Evolutionary conservation across 257 asterid genomes (phyloP).

Genomic region (Primulina huaijiensis): DNA sequence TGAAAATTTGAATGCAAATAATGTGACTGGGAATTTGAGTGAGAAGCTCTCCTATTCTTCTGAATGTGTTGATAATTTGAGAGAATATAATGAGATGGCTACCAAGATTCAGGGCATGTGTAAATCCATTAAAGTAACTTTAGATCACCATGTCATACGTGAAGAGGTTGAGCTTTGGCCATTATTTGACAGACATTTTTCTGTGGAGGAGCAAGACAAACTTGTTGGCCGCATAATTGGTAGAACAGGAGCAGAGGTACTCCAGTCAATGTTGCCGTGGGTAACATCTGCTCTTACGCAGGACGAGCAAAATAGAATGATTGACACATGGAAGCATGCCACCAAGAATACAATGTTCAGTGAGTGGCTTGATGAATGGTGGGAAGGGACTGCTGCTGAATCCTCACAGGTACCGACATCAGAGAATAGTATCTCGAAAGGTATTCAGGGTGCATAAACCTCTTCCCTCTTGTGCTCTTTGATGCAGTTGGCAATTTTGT

Average conservation of each 20-base stretch:
- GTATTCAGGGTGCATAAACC: constrained; percentile 31
- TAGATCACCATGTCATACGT: constrained; percentile 90
- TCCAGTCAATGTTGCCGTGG: constrained; percentile 98
- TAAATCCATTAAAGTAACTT: constrained; percentile 90
- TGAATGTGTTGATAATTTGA: constrained; percentile 36
- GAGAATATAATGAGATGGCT: constrained; percentile 72
- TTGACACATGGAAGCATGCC: constrained; percentile 93
- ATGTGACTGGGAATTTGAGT: constrained; percentile 33
- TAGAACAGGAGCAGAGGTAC: constrained; percentile 97
- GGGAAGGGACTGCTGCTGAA: constrained; percentile 65
- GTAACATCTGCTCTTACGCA: constrained; percentile 94
- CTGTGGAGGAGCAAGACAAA: constrained; percentile 87
- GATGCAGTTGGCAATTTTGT: neutral
- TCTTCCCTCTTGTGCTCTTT: constrained; percentile 5
- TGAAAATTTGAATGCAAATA: constrained; percentile 47
- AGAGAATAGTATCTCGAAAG: constrained; percentile 47
- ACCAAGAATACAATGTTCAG: constrained; percentile 95
- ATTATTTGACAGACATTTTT: constrained; percentile 83
- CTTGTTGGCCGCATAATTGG: constrained; percentile 95
- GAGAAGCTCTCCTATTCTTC: constrained; percentile 33
- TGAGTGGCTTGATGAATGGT: constrained; percentile 99
- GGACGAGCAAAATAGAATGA: constrained; percentile 94
- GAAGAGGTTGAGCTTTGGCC: constrained; percentile 99
- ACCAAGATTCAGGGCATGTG: constrained; percentile 94
- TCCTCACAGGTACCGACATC: constrained; percentile 49